Evolutionary conservation across 1,284 basidiomycete genomes (phyloP), one percentile per base, ranked within the genome.

Genomic region (Ganoderma multipileum): DNA sequence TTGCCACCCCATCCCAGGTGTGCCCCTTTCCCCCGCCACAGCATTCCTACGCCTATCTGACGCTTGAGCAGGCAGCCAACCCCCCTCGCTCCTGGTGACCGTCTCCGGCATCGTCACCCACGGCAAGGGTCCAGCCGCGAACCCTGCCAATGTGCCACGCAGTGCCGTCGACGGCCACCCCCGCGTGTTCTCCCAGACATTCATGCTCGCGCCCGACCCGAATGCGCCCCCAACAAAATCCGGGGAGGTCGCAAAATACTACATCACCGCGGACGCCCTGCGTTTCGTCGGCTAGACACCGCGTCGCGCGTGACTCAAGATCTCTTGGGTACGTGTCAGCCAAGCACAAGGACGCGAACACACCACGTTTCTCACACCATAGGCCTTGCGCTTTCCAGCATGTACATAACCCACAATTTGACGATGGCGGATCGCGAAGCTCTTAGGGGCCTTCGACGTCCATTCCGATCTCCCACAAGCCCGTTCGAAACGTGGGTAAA

Each of bases 1-100:
- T 78, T 95, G 94, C 74, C 94, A 95, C 76, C 92, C 94, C 38
- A 93, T 95, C 67, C 91, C 92, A 79, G 93, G 94, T 92, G 68
- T 67, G 85, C 54, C 57, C 69, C 50, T 61, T 68, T 55, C 69
- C 64, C 67, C 64, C 61, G 50, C 38, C 64, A 26, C 23, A 14
- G 23, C 23, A 60, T 60, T 52, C 55, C 38, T 47, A n/a, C 28
- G 23, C 30, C 0, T 28, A 38, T 62, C 66, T 68, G 47, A 68
- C 58, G 26, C 55, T 4, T 26, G 44, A 54, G 28, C 72, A 94
- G 92, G 91, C 63, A 89, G 86, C 39, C 86, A 88, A 58, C 93
- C 93, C 0, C 91, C 93, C 9, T 92, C 91, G n/a, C 82, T 95
- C 6, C 82, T 95, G 8, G 84, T 95, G 26, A 89, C 88, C 5